Base-by-base conservation (phyloP, 75 land plant genomes). In the Picea sitchensis region DNA sequence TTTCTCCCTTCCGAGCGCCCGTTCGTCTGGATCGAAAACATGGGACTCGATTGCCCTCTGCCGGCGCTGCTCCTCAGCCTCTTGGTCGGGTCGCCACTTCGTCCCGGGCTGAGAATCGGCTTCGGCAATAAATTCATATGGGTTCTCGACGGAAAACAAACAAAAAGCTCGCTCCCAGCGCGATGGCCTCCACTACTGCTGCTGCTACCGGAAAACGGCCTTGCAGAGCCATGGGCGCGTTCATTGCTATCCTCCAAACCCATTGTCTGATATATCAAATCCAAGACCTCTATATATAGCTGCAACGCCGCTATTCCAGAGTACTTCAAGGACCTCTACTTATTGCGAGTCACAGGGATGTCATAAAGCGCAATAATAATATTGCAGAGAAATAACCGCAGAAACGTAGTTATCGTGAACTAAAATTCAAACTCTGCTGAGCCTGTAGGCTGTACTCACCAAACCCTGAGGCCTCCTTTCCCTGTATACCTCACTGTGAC, bases 81-180 rank as follows among this genome's bases (percentile, higher is more conserved):
- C 41, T 79, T 82, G 36, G 18, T 20, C 13, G 77, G n/a, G 3
- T 88, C 86, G 0, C 81, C 47, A 1, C 82, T 77, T 64, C 94
- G 71, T 0, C 86, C 85, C 0, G 94, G 94, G 78, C 94, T 92
- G 81, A 89, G 86, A 20, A 92, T 81, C 12, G 88, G 89, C 61
- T 89, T 91, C 0, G 93, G 94, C 88, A 87, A 80, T 64, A 89
- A 65, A 3, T 79, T 80, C 2, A 91, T 71, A 67, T 87, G 91
- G 7, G 89, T 82, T 57, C 93, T 59, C 7, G 93, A 60, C 7
- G 94, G 94, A 75, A 92, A 92, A 58, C 94, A 92, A 20, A 87
- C 94, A 2, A 92, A 62, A 0, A 92, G 80, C 79, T 92, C 94
- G 90, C 65, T 54, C 85, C 78, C 18, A 76, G 84, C 57, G 78